These are phyloP conservation scores for Heterobasidion annosum DNA, from an alignment of 1,284 basidiomycete species.

Conservation along the genomic window DNA sequence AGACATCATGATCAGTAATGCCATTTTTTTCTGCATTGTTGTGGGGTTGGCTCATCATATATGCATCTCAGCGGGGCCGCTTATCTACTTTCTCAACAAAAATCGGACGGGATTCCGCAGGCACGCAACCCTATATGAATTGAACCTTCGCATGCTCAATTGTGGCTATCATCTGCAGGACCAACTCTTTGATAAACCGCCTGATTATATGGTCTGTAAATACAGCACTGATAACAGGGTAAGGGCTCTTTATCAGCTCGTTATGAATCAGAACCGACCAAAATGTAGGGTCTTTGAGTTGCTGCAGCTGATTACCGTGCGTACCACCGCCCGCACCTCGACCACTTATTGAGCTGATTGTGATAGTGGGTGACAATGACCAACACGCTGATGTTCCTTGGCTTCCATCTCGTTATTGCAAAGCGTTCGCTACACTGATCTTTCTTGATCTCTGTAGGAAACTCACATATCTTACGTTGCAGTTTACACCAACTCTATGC, in stretches of 20 bases:
- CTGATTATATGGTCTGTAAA: conserved; percentile 7
- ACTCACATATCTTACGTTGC: background rate
- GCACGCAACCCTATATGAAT: background rate
- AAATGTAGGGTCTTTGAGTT: conserved; percentile 2
- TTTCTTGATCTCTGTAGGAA: background rate
- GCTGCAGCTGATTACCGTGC: conserved; percentile 5
- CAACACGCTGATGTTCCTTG: conserved; percentile 5
- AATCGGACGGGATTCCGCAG: background rate
- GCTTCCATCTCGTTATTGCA: conserved; percentile 4
- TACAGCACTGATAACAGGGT: conserved; percentile 6
- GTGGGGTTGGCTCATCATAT: too few relatives aligned
- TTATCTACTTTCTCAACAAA: background rate
- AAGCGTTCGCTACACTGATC: conserved; percentile 1
- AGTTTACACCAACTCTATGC: conserved; percentile 9
- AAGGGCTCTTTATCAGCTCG: background rate
- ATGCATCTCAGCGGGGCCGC: background rate
- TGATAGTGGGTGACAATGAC: conserved; percentile 5
- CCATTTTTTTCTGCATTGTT: background rate
- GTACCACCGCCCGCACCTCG: background rate
- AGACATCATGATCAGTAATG: background rate
- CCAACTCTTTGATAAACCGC: conserved; percentile 5
- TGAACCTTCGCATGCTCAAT: background rate
- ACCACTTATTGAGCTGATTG: too few relatives aligned
- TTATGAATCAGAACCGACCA: background rate
- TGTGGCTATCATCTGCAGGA: background rate